phyloP scores from a whole-genome alignment of 1,139 yeast species.

The Hyphopichia fennica region DNA sequence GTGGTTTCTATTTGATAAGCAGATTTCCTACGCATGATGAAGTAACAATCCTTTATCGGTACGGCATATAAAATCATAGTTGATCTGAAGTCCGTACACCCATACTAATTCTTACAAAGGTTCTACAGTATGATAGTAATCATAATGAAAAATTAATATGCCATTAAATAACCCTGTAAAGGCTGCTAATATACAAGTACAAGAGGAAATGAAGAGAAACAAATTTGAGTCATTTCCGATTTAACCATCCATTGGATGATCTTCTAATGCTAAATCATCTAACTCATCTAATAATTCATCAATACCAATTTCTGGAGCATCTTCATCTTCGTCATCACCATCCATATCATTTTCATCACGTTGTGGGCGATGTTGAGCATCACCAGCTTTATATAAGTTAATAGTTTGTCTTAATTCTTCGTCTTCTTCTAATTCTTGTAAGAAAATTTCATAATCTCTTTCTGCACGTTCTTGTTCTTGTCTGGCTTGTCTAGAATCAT shows the following conservation, averaged over 20 bases:
- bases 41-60: too few relatives aligned
- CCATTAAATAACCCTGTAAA: neutral
- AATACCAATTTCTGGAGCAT: slow-evolving; percentile 72
- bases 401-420: slow-evolving; percentile 89
- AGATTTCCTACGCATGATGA: too few relatives aligned
- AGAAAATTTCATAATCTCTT: slow-evolving; percentile 91
- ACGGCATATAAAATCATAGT: too few relatives aligned
- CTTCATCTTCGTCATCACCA: slow-evolving; percentile 55
- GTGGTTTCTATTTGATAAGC: too few relatives aligned
- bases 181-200: neutral
- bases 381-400: slow-evolving; percentile 74
- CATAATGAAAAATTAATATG: neutral
- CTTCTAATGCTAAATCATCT: slow-evolving; percentile 86
- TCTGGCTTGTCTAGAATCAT: slow-evolving; percentile 75
- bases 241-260: slow-evolving; percentile 26
- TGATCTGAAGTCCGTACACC: too few relatives aligned
- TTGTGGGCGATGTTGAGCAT: slow-evolving; percentile 23
- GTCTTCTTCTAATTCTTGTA: slow-evolving; percentile 97
- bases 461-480: slow-evolving; percentile 92
- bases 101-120: too few relatives aligned
- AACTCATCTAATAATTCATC: slow-evolving; percentile 89
- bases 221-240: neutral
- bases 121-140: too few relatives aligned
- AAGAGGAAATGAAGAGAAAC: neutral
- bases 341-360: slow-evolving; percentile 46